Base-by-base conservation (phyloP, 2,329 filamentous ascomycete genomes). In the Magnaporthiopsis incrustans region DNA sequence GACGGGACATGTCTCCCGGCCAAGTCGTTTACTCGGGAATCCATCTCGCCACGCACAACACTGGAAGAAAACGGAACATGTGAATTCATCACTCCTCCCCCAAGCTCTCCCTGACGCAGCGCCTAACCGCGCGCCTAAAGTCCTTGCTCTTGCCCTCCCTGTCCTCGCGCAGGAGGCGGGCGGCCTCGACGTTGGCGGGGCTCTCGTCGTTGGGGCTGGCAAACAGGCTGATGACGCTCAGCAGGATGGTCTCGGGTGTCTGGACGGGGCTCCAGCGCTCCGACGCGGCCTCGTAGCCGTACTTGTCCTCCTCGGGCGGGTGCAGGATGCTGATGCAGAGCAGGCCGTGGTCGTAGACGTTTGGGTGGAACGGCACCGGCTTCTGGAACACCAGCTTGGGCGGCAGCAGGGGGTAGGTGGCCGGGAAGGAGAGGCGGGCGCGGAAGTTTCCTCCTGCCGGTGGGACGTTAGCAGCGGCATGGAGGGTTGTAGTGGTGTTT, bases 321-420 rank as follows among this genome's bases (percentile, higher is more conserved):
- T 99, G 95, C 57, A 99, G 83, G 78, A 99, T 99, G 58, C 91
- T 96, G 75, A 99, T 98, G 82, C 95, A 99, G 65, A 99, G 91
- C 68, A 89, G 86, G 71, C 95, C 95, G 73, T 85, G 87, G 10
- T 85, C 80, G 79, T 97, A 98, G 74, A 99, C 90, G 75, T 98
- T 98, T 0, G 94, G 94, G 77, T 98, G 94, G 82, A 95, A 98
- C 3, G 86, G 86, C 66, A 97, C 86, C 1, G 93, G 91, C 0
- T 82, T 82, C 71, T 92, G 85, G 77, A 98, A 98, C 69, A 88
- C 91, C 79, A 98, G 89, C 71, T 89, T 91, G 0, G 95, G 95
- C 50, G 95, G 95, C 75, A 90, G 84, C 68, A 89, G 89, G 2
- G 95, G 95, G 74, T 98, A 99, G 69, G 90, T 87, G 6, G 82